These are phyloP conservation scores for Syzygium malaccense DNA, from an alignment of 441 rosid species.

Conservation along the genomic window DNA sequence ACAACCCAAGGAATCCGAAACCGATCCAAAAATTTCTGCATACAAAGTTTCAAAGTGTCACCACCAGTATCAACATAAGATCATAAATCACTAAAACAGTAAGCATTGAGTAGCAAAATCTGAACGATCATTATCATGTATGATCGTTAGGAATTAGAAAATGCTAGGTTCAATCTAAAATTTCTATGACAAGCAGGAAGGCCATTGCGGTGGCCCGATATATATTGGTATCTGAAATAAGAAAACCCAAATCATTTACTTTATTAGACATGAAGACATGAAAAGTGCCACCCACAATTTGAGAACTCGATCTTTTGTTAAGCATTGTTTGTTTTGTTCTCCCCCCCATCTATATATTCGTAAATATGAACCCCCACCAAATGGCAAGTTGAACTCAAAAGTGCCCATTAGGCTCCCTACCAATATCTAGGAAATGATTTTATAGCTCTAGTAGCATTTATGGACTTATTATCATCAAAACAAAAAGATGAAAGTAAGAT, in stretches of 20 bases:
- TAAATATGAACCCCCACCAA: background rate
- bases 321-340: background rate
- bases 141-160: background rate
- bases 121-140: background rate
- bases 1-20: background rate
- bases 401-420: background rate
- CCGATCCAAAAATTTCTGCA: background rate
- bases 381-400: background rate
- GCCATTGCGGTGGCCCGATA: background rate
- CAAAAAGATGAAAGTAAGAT: background rate
- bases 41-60: background rate
- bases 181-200: background rate
- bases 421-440: background rate
- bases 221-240: background rate
- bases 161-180: background rate
- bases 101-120: background rate
- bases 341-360: background rate
- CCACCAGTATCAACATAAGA: background rate
- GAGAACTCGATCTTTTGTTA: background rate
- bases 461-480: background rate
- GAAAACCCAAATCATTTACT: background rate
- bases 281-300: background rate
- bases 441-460: background rate
- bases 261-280: background rate
- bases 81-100: background rate